Evolutionary conservation across 2,329 filamentous ascomycete species (phyloP), one percentile per base, ranked within the genome.

Genomic region (Arachnopeziza araneosa): DNA sequence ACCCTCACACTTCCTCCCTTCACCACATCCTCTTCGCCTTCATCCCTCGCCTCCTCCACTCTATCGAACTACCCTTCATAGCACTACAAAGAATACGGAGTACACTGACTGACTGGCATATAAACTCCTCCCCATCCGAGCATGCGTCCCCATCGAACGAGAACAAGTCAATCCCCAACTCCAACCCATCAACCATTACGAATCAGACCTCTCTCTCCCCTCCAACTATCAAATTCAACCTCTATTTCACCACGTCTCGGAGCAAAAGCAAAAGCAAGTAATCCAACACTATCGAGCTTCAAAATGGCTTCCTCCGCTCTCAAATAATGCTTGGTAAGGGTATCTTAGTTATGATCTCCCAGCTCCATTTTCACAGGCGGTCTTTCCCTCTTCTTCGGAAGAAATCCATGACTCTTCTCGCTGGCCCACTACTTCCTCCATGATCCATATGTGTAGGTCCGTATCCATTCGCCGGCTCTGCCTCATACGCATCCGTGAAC

Each of bases 361-460:
- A 19, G n/a, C 22, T 48, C 54, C 22, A 22, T 63, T 50, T 63
- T 53, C 63, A 55, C 7, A 61, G 67, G 21, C 69, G 60, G 89
- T 81, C 67, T 87, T 90, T 77, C 88, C 90, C 91, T 72, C 93
- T 84, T 73, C 93, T 83, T 68, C 95, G 83, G 80, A 99, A 99
- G 75, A 98, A 96, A 77, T 99, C 93, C 93, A 99, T 98, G 49
- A 99, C 95, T 72, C 91, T 87, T 73, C 93, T 88, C 17, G 93
- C 92, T 2, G 92, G 90, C 59, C 91, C 91, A 65, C 87, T 93
- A 74, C 90, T 96, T 52, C 93, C 93, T 32, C 87, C 87, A 56
- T 72, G 67, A 70, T 92, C 87, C 56, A 87, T 84, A 57, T 80
- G 80, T 44, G 74, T 73, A 64, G 78, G 80, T 52, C 77, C 79